Evolutionary conservation across 1,284 basidiomycete genomes (phyloP), one percentile per base, ranked within the genome.

Genomic region (Sporisorium scitamineum): DNA sequence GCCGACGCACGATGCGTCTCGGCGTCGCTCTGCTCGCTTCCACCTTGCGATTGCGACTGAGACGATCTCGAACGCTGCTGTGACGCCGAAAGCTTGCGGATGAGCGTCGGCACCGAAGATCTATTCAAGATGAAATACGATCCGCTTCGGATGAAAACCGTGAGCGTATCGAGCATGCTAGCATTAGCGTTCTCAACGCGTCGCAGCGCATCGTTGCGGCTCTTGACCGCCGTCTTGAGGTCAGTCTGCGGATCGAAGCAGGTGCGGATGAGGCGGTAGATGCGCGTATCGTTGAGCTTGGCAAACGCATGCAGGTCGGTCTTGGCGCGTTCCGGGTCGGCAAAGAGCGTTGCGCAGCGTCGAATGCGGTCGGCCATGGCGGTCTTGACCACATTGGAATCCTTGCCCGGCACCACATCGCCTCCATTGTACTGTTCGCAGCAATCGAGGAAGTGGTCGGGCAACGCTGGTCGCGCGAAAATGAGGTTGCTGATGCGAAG

Each of bases 271-370:
- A 95, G 88, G 85, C 92, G 94, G 87, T 95, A 97, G 11, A 96
- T 87, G 54, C 94, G 89, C 22, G 89, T 89, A 80, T 97, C 94
- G 85, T 97, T 97, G 41, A 91, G 87, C 68, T 92, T 92, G 1
- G 95, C 95, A 79, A 99, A 97, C 0, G 90, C 86, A 22, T 90
- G 88, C 24, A 99, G 86, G 80, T 97, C 95, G 62, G 92, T 92
- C 2, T 88, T 87, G 0, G 91, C 92, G 82, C 93, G 93, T 44
- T 90, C 88, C 0, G 90, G 87, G 58, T 97, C 94, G 29, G 67
- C 64, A 14, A 73, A 61, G 27, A 64, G 50, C 1, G 37, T 50
- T 14, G 67, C 65, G 29, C 63, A 65, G 10, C 60, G 39, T 24
- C 57, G 67, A 45, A 80, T 79, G 22, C 65, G 68, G 27, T 62